These are phyloP conservation scores for Zostera marina DNA, from an alignment of 116 monocot species.

Conservation along the genomic window DNA sequence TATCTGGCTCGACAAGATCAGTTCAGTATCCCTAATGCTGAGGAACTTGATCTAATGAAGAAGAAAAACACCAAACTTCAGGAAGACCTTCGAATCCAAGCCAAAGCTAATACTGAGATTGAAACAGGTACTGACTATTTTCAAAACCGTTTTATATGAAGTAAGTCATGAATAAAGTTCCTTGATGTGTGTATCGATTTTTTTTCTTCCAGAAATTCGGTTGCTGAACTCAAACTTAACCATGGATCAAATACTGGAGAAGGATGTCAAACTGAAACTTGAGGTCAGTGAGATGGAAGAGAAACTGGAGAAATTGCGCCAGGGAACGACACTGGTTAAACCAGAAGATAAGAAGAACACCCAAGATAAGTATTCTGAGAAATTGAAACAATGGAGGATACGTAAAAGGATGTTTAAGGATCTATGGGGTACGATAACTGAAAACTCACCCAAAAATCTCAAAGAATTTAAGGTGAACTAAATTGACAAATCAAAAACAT, in stretches of 20 bases:
- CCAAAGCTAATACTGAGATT: constrained; percentile 33
- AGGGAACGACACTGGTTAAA: constrained; percentile 54
- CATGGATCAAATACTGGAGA: constrained; percentile 48
- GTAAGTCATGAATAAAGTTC: too few species aligned
- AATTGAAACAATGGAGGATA: constrained; percentile 80
- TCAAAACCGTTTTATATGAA: too few species aligned
- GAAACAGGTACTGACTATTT: constrained; percentile 46
- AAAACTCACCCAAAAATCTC: constrained; percentile 64
- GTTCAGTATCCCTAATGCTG: constrained; percentile 48
- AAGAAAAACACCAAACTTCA: constrained; percentile 50
- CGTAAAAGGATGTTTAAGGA: constrained; percentile 90
- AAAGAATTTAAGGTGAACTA: constrained; percentile 73
- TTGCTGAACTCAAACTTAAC: constrained; percentile 72
- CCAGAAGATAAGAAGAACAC: constrained; percentile 71
- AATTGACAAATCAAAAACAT: too few species aligned
- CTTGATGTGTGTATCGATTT: too few species aligned
- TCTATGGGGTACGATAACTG: constrained; percentile 82
- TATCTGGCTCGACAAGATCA: constrained; percentile 74
- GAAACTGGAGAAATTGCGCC: constrained; percentile 51
- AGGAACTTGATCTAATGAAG: constrained; percentile 82
- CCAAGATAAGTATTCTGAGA: constrained; percentile 52
- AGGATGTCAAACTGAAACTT: constrained; percentile 38
- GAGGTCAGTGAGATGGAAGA: constrained; percentile 66
- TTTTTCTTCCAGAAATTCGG: constrained; percentile 44
- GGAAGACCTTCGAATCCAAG: constrained; percentile 40